A percentile compares a stretch with the other conserved stretches of the same genome.
Conservation (phyloP, 2,329 filamentous ascomycete species). For the Calonectria pseudoturangicola region DNA sequence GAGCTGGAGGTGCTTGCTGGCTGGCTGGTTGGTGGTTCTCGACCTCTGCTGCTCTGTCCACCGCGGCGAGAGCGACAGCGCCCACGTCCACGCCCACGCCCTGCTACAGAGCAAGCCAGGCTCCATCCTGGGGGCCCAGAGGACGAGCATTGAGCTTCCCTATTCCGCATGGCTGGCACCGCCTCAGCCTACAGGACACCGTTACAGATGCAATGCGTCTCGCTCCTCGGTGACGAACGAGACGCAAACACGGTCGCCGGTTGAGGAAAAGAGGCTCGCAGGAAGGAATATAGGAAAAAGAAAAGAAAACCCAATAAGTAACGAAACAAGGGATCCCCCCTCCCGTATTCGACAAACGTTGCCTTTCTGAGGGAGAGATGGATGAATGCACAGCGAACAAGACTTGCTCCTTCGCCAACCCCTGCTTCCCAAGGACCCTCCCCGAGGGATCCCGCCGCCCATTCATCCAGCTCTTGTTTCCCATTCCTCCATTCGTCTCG, state of each 20-base stretch:
- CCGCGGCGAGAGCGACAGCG: slow-evolving; percentile 10
- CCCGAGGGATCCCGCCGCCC: slow-evolving; percentile 3
- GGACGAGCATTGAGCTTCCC: slow-evolving; percentile 1
- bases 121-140: slow-evolving; percentile 15
- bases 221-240: not conserved
- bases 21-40: not conserved
- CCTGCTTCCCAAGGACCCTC: slow-evolving; percentile 21
- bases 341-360: slow-evolving; percentile 18
- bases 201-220: not conserved
- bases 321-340: not conserved
- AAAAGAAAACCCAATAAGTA: not conserved
- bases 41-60: slow-evolving; percentile 10
- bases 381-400: slow-evolving; percentile 9
- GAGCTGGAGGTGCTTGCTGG: not conserved
- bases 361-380: slow-evolving; percentile 1
- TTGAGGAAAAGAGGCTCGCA: not conserved
- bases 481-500: slow-evolving; percentile 20
- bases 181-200: not conserved
- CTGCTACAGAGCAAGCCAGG: slow-evolving; percentile 9
- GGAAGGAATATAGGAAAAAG: not conserved
- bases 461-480: slow-evolving; percentile 20
- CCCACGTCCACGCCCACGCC: slow-evolving; percentile 6
- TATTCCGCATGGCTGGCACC: not conserved
- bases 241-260: not conserved
- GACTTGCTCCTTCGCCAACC: slow-evolving; percentile 4